A percentile compares a stretch with the other conserved stretches of the same genome.
phyloP scores from a whole-genome alignment of 768 basidiomycete species.

The Suillus discolor region DNA sequence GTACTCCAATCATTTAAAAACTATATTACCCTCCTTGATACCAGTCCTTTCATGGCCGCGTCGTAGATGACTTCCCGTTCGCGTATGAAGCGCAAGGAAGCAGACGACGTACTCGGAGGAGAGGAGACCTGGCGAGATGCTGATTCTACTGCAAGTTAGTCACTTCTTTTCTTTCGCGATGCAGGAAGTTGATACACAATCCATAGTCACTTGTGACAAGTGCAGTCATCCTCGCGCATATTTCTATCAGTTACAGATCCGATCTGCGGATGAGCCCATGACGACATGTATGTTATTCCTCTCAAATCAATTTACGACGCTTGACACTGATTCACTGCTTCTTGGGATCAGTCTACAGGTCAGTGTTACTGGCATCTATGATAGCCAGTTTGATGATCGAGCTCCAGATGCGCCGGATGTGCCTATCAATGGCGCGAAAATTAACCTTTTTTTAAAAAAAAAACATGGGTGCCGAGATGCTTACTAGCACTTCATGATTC shows the following conservation, averaged over 20 bases:
- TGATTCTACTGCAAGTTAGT: conserved; percentile 77
- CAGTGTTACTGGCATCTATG: background rate
- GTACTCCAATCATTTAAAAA: conserved; percentile 12
- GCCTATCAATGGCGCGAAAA: conserved; percentile 74
- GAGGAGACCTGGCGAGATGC: conserved; percentile 95
- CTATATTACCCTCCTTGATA: background rate
- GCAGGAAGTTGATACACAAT: background rate
- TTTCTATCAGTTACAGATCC: conserved; percentile 95
- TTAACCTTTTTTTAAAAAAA: conserved; percentile 26
- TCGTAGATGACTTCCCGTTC: conserved; percentile 88
- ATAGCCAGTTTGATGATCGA: conserved; percentile 7
- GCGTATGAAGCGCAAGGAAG: conserved; percentile 82
- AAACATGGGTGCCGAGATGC: background rate
- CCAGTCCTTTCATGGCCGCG: background rate
- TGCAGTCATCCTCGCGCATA: conserved; percentile 79
- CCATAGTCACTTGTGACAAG: conserved; percentile 58
- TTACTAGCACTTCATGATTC: background rate
- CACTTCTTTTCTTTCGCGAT: background rate
- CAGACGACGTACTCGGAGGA: conserved; percentile 95
- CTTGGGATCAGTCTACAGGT: conserved; percentile 2
- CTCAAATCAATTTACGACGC: background rate
- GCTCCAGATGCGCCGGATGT: conserved; percentile 58
- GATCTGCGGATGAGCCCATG: conserved; percentile 93
- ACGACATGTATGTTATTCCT: conserved; percentile 40
- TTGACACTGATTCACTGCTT: background rate